Base-by-base conservation (phyloP, 495 filamentous ascomycete species). In the Rhypophila decipiens region DNA sequence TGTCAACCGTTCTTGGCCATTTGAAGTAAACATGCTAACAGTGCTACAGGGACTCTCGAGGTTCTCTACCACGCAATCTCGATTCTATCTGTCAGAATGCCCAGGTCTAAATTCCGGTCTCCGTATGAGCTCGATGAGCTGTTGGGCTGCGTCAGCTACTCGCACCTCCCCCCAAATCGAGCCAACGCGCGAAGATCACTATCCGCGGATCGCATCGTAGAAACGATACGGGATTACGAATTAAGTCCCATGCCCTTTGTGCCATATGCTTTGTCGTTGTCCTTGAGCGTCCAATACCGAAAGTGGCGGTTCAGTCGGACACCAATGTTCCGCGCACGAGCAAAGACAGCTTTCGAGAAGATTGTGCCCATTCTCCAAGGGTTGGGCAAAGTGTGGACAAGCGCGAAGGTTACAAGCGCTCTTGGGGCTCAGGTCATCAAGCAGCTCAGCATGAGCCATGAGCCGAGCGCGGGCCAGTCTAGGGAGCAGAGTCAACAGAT, bases 31-130 rank as follows among this genome's bases (percentile, higher is more conserved):
- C 19, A 54, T 35, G 0, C 4, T 11, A 7, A 31, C 13, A 31
- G 13, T 31, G 13, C 7, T 38, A 21, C 39, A 84, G 82, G 74
- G 1, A 75, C 83, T 1, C 58, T 87, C 4, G 84, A 87, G 52
- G 70, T 84, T 4, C 80, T 82, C 44, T 87, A 90, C 53, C 82
- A 87, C 53, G 76, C 79, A 9, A 78, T 87, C 5, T 78, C 76
- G 19, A 84, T 88, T 35, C 67, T 86, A 1, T 77, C 73, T 0
- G 73, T 69, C 19, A 67, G 70, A 18, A 62, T 66, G 52, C 50
- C 57, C 0, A 56, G 59, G 1, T 43, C 57, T n/a, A 48, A 55
- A 2, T 63, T 64, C 48, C 50, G 49, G 24, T 46, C 46, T 1
- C 46, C 61, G 1, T 53, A 52, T 2, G 58, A 61, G 22, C n/a